A percentile compares a stretch with the other conserved stretches of the same genome.
Evolutionary conservation across 2,329 filamentous ascomycete genomes (phyloP).

Genomic region (Fusarium sp.): DNA sequence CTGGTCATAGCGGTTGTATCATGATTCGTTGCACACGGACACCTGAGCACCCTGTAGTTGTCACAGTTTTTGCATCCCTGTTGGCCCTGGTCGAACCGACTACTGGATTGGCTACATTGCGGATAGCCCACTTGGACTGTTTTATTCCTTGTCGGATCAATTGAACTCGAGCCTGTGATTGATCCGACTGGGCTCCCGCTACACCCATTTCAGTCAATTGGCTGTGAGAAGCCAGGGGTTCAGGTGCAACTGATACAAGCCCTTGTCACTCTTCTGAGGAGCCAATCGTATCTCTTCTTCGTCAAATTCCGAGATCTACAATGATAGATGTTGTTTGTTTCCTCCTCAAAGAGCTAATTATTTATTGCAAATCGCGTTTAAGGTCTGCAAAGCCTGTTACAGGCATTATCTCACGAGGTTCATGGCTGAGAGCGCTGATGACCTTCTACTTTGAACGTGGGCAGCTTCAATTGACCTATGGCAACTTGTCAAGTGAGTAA

Average conservation of each 20-base stretch:
- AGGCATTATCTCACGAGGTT: not conserved
- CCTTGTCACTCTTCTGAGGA: not conserved
- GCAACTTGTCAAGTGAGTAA: no score
- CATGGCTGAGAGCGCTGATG: not conserved
- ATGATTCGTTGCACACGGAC: not conserved
- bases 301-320: slow-evolving; percentile 6
- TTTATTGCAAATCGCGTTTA: not conserved
- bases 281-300: not conserved
- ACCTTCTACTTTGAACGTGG: rapidly evolving
- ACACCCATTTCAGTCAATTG: not conserved
- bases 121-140: not conserved
- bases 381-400: not conserved
- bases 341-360: not conserved
- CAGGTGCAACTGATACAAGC: not conserved
- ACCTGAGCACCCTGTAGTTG: not conserved
- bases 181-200: not conserved
- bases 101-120: not conserved
- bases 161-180: not conserved
- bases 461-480: no score
- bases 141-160: not conserved
- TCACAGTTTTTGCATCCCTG: not conserved
- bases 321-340: not conserved
- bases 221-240: not conserved
- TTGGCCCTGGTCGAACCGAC: rapidly evolving
- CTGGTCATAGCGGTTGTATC: not conserved